These are phyloP conservation scores for Liriodendron chinense DNA, from an alignment of 164 flowering plant species.

Conservation along the genomic window DNA sequence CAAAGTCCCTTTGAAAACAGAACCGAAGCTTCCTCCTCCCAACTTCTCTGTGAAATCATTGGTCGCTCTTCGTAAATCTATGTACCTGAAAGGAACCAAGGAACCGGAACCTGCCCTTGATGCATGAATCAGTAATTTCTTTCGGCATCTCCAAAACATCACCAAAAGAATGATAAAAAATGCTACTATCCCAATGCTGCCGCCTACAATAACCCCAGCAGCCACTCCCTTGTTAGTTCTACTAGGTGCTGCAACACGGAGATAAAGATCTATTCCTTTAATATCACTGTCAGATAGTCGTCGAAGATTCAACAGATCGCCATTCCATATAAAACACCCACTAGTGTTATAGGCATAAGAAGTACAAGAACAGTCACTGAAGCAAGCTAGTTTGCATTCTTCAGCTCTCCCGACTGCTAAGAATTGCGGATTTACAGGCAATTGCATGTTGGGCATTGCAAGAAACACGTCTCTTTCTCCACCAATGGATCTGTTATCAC, in stretches of 20 bases:
- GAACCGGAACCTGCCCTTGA: constrained; percentile 23
- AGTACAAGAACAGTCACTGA: constrained; percentile 17
- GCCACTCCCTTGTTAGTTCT: constrained; percentile 5
- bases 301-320: constrained; percentile 8
- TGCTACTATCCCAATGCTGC: constrained; percentile 11
- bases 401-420: not conserved
- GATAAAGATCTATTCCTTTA: not conserved
- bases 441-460: not conserved
- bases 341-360: constrained; percentile 12
- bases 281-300: constrained; percentile 14
- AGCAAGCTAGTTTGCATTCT: constrained; percentile 13
- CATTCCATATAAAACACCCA: constrained; percentile 18
- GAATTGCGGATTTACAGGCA: not conserved
- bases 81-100: constrained; percentile 31
- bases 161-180: constrained; percentile 13
- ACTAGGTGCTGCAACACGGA: not conserved
- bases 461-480: constrained; percentile 6
- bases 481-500: not conserved
- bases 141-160: constrained; percentile 11
- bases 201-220: constrained; percentile 16
- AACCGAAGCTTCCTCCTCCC: constrained; percentile 57
- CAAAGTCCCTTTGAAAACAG: constrained; percentile 43
- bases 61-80: constrained; percentile 38
- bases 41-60: constrained; percentile 43
- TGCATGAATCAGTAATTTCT: constrained; percentile 1